A percentile compares a stretch with the other conserved stretches of the same genome.
phyloP scores from a whole-genome alignment of 805 yeast species.

The Sugiyamaella valdiviana region DNA sequence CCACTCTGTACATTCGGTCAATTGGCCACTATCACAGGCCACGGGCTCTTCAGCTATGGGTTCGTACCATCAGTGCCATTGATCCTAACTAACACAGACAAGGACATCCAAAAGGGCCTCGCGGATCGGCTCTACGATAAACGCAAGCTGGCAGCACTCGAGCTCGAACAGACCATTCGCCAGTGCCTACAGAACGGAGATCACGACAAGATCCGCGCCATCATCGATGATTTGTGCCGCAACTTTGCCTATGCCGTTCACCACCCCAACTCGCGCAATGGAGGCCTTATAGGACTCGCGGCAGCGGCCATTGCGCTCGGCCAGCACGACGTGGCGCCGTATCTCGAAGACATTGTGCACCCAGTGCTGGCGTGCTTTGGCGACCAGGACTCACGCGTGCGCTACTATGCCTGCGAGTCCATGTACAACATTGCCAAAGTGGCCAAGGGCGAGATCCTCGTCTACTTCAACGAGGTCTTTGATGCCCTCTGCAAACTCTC shows the following conservation, averaged over 20 bases:
- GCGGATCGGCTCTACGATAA: slow-evolving; percentile 71
- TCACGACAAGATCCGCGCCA: slow-evolving; percentile 49
- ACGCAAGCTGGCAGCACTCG: slow-evolving; percentile 65
- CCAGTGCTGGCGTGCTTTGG: slow-evolving; percentile 95
- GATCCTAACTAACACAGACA: slow-evolving; percentile 37
- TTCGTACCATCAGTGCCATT: too few relatives aligned
- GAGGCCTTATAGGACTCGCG: slow-evolving; percentile 92
- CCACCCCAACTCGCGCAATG: slow-evolving; percentile 84
- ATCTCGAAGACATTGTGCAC: slow-evolving; percentile 77
- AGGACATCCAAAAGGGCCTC: slow-evolving; percentile 58
- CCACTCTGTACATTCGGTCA: background rate
- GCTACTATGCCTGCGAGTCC: slow-evolving; percentile 95
- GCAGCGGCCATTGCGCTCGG: slow-evolving; percentile 94
- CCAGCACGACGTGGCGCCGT: slow-evolving; percentile 68
- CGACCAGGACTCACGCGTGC: slow-evolving; percentile 93
- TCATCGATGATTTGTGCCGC: slow-evolving; percentile 67
- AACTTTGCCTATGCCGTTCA: slow-evolving; percentile 79
- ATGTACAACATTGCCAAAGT: slow-evolving; percentile 93
- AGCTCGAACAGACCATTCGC: slow-evolving; percentile 65
- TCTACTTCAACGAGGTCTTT: slow-evolving; percentile 89
- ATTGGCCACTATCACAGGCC: background rate
- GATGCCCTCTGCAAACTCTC: slow-evolving; percentile 86
- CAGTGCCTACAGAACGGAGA: slow-evolving; percentile 57
- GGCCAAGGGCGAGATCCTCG: slow-evolving; percentile 87
- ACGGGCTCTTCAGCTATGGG: too few relatives aligned